Evolutionary conservation across 495 filamentous ascomycete genomes (phyloP).

Genomic region (Apodospora peruviana): DNA sequence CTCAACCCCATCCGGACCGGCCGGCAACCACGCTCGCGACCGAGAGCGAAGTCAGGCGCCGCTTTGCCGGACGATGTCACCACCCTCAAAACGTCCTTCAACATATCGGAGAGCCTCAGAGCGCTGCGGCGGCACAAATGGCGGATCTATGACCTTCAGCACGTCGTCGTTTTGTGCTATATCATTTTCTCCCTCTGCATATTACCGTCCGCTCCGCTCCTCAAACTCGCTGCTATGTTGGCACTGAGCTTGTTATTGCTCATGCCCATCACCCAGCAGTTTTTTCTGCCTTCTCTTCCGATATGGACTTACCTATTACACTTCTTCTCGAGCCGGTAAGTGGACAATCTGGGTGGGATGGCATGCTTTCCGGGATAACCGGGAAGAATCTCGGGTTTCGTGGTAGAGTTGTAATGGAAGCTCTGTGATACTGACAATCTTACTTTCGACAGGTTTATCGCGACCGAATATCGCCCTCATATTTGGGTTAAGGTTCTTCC

Average conservation of each 20-base stretch:
- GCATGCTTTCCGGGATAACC: no score
- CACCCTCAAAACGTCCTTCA: constrained; percentile 75
- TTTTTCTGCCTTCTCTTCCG: constrained; percentile 81
- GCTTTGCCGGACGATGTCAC: constrained; percentile 55
- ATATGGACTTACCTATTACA: constrained; percentile 80
- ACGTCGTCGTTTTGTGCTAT: constrained; percentile 65
- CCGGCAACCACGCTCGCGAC: constrained; percentile 68
- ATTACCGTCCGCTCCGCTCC: constrained; percentile 66
- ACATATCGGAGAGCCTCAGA: constrained; percentile 64
- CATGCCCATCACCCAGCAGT: constrained; percentile 83
- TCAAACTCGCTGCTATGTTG: constrained; percentile 63
- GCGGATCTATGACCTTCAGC: constrained; percentile 83
- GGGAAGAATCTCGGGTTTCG: no score
- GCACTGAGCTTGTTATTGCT: constrained; percentile 65
- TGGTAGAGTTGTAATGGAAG: no score
- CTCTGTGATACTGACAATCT: not conserved
- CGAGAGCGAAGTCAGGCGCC: constrained; percentile 57
- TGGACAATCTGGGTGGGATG: constrained; percentile 8
- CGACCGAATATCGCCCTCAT: constrained; percentile 74
- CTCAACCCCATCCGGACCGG: constrained; percentile 57
- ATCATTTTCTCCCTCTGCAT: constrained; percentile 78
- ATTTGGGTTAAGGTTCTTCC: constrained; percentile 95
- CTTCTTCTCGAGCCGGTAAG: constrained; percentile 88
- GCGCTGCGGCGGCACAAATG: constrained; percentile 70
- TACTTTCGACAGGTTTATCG: constrained; percentile 54